Evolutionary conservation across 73 alveolate species (phyloP).

Genomic region (Blepharisma japonicum): DNA sequence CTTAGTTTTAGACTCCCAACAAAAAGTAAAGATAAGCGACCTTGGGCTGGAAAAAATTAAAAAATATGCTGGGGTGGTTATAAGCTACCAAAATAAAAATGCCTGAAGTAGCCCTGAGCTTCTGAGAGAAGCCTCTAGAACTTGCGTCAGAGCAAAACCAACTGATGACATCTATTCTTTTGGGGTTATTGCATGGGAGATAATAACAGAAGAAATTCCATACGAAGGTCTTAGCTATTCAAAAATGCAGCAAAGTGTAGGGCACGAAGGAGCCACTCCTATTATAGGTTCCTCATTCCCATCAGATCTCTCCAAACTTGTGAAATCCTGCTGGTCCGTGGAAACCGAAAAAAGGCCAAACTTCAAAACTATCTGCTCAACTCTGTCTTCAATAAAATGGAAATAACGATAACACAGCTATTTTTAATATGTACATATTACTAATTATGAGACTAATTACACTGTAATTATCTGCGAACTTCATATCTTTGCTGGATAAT

Average conservation of each 20-base stretch:
- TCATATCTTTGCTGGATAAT: no score
- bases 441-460: no score
- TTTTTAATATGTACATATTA: no score
- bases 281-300: no score
- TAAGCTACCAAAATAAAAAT: neutral
- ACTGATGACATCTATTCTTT: constrained; percentile 4
- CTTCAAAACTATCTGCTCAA: no score
- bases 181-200: constrained; percentile 5
- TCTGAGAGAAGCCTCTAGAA: neutral
- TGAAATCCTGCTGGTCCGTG: no score
- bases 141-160: neutral
- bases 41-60: neutral
- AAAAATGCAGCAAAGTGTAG: neutral
- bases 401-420: no score
- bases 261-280: no score
- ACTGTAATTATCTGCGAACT: no score
- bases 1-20: neutral
- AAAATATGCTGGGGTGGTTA: constrained; percentile 6
- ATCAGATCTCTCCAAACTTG: no score
- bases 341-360: no score
- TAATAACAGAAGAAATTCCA: constrained; percentile 12
- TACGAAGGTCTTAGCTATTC: neutral
- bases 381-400: no score
- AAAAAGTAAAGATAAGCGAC: neutral
- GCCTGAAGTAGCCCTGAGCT: constrained; percentile 20